A percentile compares a stretch with the other conserved stretches of the same genome.
phyloP scores from a whole-genome alignment of 441 rosid species.

The Flueggea neowawraea region DNA sequence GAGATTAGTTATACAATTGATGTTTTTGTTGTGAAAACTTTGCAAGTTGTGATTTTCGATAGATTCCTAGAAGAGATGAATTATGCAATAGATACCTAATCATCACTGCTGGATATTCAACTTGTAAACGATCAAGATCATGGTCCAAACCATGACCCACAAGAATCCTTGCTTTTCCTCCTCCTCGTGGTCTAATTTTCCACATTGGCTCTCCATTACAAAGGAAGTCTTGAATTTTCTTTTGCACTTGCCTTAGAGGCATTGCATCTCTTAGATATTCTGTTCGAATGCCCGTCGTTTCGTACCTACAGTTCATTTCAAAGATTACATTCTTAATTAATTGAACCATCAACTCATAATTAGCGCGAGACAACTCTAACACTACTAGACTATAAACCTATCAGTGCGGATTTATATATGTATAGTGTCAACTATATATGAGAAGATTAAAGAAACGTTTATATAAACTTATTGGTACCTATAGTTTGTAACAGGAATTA shows the following conservation, averaged over 20 bases:
- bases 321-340: too few species aligned
- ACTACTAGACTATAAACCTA: too few species aligned
- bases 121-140: conserved; percentile 65
- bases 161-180: conserved; percentile 81
- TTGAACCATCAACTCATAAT: background rate
- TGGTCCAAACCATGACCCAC: conserved; percentile 88
- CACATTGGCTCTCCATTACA: conserved; percentile 89
- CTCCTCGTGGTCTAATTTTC: conserved; percentile 79
- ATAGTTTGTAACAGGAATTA: conserved; percentile 63
- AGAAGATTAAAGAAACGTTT: too few species aligned
- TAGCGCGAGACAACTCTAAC: too few species aligned
- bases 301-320: conserved; percentile 43
- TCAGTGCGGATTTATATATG: too few species aligned
- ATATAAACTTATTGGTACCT: conserved; percentile 27
- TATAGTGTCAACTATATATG: too few species aligned
- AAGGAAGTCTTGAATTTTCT: conserved; percentile 79
- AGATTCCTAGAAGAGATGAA: background rate
- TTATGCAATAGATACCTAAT: conserved; percentile 40
- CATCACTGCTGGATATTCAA: conserved; percentile 82
- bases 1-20: too few species aligned
- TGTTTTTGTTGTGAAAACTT: background rate
- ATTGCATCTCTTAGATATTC: conserved; percentile 71
- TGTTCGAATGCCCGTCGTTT: conserved; percentile 73
- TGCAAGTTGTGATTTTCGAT: background rate
- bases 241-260: conserved; percentile 63